These are phyloP conservation scores for Porodaedalea pini DNA, from an alignment of 1,284 basidiomycete species.

Conservation along the genomic window DNA sequence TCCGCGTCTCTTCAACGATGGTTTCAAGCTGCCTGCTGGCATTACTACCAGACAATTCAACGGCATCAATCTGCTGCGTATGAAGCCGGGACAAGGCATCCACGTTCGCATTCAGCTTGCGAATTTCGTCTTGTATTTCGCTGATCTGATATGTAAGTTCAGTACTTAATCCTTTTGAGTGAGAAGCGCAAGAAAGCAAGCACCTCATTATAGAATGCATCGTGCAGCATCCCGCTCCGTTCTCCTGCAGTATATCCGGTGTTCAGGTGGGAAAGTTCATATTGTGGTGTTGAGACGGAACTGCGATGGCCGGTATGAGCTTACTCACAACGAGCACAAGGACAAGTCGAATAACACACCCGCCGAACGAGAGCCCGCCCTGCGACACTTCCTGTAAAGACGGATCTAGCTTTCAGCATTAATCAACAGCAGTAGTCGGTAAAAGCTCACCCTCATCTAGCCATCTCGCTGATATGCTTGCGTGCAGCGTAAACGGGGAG, in stretches of 20 bases:
- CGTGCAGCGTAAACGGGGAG: too few relatives aligned
- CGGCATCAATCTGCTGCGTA: slow-evolving; percentile 73
- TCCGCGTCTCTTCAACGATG: slow-evolving; percentile 76
- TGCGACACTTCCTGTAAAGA: too few relatives aligned
- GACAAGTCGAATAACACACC: too few relatives aligned
- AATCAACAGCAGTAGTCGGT: too few relatives aligned
- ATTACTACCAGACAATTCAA: slow-evolving; percentile 64
- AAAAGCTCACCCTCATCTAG: too few relatives aligned
- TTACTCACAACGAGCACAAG: too few relatives aligned
- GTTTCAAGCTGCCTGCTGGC: slow-evolving; percentile 66
- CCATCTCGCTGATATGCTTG: too few relatives aligned
- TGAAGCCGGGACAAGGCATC: slow-evolving; percentile 67
- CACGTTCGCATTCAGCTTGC: slow-evolving; percentile 69
- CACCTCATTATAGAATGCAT: slow-evolving; percentile 73
- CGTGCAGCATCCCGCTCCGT: slow-evolving; percentile 39
- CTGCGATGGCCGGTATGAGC: too few relatives aligned
- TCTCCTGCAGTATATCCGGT: slow-evolving; percentile 34
- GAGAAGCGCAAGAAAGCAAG: slow-evolving; percentile 20
- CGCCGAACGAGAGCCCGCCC: too few relatives aligned
- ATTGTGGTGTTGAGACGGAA: slow-evolving; percentile 34
- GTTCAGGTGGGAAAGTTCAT: slow-evolving; percentile 66
- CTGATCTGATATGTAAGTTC: slow-evolving; percentile 2
- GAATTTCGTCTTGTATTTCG: slow-evolving; percentile 62
- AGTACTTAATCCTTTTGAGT: neutral
- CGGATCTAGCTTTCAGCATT: too few relatives aligned